Evolutionary conservation across 495 filamentous ascomycete genomes (phyloP).

Genomic region (Podospora fimiseda): DNA sequence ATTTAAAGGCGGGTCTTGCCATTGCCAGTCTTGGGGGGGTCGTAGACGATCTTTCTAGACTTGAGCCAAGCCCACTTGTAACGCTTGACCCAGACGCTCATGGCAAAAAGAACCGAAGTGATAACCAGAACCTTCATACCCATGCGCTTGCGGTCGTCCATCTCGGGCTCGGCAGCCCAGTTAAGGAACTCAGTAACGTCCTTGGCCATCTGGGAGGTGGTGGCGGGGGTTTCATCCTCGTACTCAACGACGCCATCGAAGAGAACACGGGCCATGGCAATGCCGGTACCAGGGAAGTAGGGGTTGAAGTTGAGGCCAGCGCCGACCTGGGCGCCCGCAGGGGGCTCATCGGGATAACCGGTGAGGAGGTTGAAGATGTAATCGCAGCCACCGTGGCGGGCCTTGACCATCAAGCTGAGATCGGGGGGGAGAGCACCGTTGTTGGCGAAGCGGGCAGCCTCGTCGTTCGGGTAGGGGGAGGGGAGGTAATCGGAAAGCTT

Average conservation of each 20-base stretch:
- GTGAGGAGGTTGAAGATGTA: constrained; percentile 97
- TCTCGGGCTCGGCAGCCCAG: constrained; percentile 98
- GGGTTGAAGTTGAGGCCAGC: constrained; percentile 98
- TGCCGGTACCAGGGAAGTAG: constrained; percentile 98
- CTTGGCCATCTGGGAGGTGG: constrained; percentile 99
- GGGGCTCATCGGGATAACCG: constrained; percentile 96
- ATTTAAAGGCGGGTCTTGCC: constrained; percentile 31
- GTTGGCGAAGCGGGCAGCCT: constrained; percentile 96
- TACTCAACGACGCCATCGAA: constrained; percentile 98
- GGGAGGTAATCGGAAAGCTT: constrained; percentile 98
- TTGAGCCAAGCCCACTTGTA: constrained; percentile 98
- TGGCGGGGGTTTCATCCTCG: constrained; percentile 91
- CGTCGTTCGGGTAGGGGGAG: constrained; percentile 93
- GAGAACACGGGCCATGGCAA: constrained; percentile 97
- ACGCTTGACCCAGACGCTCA: constrained; percentile 96
- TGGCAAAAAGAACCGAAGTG: constrained; percentile 66
- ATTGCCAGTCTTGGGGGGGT: constrained; percentile 53
- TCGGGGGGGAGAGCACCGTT: constrained; percentile 96
- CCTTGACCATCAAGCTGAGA: constrained; percentile 97
- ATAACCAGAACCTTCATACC: constrained; percentile 87
- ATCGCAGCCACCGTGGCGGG: constrained; percentile 92
- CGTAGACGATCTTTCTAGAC: constrained; percentile 86
- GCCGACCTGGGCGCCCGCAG: constrained; percentile 72
- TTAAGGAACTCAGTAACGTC: constrained; percentile 98
- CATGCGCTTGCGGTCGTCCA: constrained; percentile 99